Conservation (phyloP, 805 yeast species). For the Suhomyces xylopsoci region DNA sequence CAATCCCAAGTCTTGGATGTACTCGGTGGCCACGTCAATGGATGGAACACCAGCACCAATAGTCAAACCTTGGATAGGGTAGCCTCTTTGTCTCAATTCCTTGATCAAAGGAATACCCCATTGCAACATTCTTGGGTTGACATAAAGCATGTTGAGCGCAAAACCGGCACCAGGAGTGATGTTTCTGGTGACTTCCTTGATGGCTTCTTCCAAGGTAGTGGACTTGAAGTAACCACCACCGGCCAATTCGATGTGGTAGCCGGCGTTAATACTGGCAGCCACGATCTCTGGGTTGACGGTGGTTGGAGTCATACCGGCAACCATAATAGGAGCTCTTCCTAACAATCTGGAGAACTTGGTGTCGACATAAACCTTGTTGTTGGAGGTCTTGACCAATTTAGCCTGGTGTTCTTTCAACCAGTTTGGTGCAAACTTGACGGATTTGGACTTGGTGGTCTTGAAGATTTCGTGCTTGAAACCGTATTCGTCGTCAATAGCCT, state of each 20-base stretch:
- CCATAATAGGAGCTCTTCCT: conserved; percentile 94
- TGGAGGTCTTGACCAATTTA: conserved; percentile 67
- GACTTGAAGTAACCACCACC: conserved; percentile 98
- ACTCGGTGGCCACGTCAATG: conserved; percentile 93
- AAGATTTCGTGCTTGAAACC: conserved; percentile 96
- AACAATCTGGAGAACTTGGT: conserved; percentile 90
- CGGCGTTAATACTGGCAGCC: conserved; percentile 91
- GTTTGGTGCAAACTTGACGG: conserved; percentile 79
- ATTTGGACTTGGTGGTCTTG: conserved; percentile 53
- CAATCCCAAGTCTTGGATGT: conserved; percentile 86
- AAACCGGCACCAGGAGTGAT: conserved; percentile 86
- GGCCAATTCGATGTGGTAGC: conserved; percentile 95
- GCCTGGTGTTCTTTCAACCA: conserved; percentile 92
- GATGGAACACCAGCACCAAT: conserved; percentile 99
- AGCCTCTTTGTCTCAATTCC: conserved; percentile 83
- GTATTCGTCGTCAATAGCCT: conserved; percentile 69
- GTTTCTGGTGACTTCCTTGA: conserved; percentile 62
- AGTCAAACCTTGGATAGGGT: conserved; percentile 92
- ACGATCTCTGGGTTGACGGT: conserved; percentile 94
- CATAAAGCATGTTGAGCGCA: conserved; percentile 90
- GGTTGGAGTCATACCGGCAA: conserved; percentile 99
- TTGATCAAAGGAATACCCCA: conserved; percentile 98
- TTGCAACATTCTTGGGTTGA: conserved; percentile 94
- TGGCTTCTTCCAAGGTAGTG: conserved; percentile 65
- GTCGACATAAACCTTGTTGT: conserved; percentile 79